A percentile compares a stretch with the other conserved stretches of the same genome.
Conservation (phyloP, 140 eudicot species). For the Flaveria floridana region DNA sequence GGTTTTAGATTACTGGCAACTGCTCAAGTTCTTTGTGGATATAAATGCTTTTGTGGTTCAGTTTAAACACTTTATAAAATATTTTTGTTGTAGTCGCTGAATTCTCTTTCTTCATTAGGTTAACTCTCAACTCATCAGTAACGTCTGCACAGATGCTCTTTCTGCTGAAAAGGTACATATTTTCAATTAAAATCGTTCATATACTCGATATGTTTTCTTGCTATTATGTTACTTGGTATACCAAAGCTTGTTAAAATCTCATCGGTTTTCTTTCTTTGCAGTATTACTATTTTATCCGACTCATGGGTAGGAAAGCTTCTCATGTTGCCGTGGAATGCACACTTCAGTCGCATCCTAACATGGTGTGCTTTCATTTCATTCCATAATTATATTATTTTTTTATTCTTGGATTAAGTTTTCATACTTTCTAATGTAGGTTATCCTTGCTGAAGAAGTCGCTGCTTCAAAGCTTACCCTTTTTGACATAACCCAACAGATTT, state of each 20-base stretch:
- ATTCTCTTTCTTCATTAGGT: constrained; percentile 41
- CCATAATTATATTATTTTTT: background rate
- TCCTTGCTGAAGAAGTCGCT: constrained; percentile 96
- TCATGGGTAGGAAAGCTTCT: constrained; percentile 99
- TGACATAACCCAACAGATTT: constrained; percentile 86
- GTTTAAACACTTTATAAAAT: background rate
- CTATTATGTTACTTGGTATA: background rate
- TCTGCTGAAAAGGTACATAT: constrained; percentile 90
- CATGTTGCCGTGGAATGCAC: constrained; percentile 99
- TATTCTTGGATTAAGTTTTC: background rate
- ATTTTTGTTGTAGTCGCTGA: background rate
- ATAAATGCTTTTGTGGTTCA: constrained; percentile 7
- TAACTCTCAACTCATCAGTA: constrained; percentile 95
- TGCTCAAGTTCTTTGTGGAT: constrained; percentile 16
- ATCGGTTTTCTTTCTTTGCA: constrained; percentile 29
- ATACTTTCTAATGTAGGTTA: constrained; percentile 53
- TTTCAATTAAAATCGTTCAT: background rate
- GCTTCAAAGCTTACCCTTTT: constrained; percentile 93
- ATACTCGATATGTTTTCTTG: background rate
- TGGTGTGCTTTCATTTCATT: constrained; percentile 49
- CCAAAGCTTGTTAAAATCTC: background rate
- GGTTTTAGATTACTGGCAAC: constrained; percentile 11
- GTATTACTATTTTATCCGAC: constrained; percentile 95
- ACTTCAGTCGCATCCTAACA: constrained; percentile 95
- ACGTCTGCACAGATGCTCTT: constrained; percentile 98